These are phyloP conservation scores for Flaveria brownii DNA, from an alignment of 129 eudicot genomes.

Conservation along the genomic window DNA sequence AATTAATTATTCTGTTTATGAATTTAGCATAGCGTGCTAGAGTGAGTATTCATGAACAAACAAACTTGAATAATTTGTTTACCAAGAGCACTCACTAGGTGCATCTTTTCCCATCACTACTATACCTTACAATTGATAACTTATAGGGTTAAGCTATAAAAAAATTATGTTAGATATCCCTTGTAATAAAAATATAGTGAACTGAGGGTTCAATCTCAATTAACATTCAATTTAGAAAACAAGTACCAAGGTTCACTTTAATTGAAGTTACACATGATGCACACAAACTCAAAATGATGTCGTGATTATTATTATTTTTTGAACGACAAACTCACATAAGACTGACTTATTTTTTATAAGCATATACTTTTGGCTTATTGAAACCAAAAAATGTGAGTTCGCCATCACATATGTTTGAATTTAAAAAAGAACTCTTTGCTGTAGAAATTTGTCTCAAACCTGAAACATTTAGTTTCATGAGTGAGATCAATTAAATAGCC, in stretches of 20 bases:
- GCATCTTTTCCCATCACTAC: not conserved
- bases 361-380: constrained; percentile 5
- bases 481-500: not conserved
- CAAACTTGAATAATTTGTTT: not conserved
- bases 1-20: not conserved
- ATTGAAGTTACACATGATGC: not conserved
- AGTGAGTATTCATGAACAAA: not conserved
- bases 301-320: not conserved
- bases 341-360: not conserved
- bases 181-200: no score
- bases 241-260: no score
- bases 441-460: not conserved
- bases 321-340: not conserved
- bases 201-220: no score
- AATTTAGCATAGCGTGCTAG: not conserved
- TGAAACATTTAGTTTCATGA: not conserved
- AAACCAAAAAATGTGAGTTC: not conserved
- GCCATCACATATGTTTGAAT: not conserved
- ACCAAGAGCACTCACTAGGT: not conserved
- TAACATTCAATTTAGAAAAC: not conserved
- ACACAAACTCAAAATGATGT: not conserved
- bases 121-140: not conserved
- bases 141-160: not conserved
- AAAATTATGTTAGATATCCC: not conserved
- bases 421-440: not conserved